Conservation (phyloP, 129 eudicot genomes). For the Flaveria linearis region DNA sequence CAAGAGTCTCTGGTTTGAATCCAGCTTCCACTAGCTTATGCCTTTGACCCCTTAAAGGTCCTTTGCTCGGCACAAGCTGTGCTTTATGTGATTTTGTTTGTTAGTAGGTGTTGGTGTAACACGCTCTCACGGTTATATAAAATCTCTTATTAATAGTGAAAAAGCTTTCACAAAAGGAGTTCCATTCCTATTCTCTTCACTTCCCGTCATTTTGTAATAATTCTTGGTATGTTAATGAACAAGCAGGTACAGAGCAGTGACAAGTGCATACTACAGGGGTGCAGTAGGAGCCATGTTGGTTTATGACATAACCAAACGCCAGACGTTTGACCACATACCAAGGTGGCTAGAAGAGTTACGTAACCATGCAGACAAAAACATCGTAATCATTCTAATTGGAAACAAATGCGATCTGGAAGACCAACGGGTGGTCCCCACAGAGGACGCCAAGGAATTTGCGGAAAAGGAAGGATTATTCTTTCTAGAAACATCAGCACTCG, state of each 20-base stretch:
- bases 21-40: too few species aligned
- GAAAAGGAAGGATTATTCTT: slow-evolving; percentile 90
- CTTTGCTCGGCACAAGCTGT: too few species aligned
- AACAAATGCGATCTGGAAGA: slow-evolving; percentile 69
- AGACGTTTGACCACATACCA: slow-evolving; percentile 75
- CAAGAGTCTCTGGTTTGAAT: too few species aligned
- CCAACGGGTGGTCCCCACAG: slow-evolving; percentile 71
- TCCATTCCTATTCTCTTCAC: too few species aligned
- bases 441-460: slow-evolving; percentile 90
- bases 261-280: slow-evolving; percentile 78
- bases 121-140: too few species aligned
- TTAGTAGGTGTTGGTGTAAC: too few species aligned
- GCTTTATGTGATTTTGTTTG: too few species aligned
- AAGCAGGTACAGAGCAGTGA: slow-evolving; percentile 70
- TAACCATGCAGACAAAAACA: slow-evolving; percentile 74
- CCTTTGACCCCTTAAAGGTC: too few species aligned
- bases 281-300: slow-evolving; percentile 78
- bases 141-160: too few species aligned
- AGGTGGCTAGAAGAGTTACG: slow-evolving; percentile 75
- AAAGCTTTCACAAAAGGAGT: too few species aligned
- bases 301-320: slow-evolving; percentile 79
- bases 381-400: slow-evolving; percentile 66
- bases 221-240: not conserved
- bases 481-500: slow-evolving; percentile 85
- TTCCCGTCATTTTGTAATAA: not conserved